Evolutionary conservation across 176 grass and related monocot species (phyloP), one percentile per base, ranked within the genome.

Genomic region (Typha latifolia): DNA sequence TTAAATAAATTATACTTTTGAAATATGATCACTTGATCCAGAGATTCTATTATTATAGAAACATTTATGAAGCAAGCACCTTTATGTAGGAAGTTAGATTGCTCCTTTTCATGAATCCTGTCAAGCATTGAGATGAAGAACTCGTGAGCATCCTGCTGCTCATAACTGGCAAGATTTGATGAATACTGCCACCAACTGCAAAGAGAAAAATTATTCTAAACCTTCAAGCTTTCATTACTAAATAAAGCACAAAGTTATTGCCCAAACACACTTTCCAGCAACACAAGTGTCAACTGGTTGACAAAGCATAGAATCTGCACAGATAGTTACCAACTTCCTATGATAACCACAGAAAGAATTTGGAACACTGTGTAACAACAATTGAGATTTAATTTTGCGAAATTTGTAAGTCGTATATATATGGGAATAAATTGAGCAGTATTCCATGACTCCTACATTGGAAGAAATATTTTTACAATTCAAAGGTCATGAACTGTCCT

Each of bases 111-210:
- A 76, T 76, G 73, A 29, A 76, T 67, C 51, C 50, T 31, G 51
- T 76, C 73, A 1, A 76, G 73, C 32, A 76, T 67, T 26, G 64
- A 67, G 20, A 76, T 76, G 51, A 76, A 76, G 52, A 76, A 76
- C 51, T 76, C 73, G 23, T 76, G 73, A 4, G 73, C 73, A 61
- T 76, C 73, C 50, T 76, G 73, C 32, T 76, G 73, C 51, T 76
- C 64, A 59, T 76, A 67, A 67, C 64, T 47, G 20, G 73, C 73
- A 59, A 76, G 73, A 13, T 76, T 67, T 26, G 63, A 76, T 48
- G 73, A 66, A 67, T 76, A 20, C 32, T 52, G 73, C 73, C 73
- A 76, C 73, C 73, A 76, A 61, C 73, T 76, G 62, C 37, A 22
- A 59, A 67, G 9, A 67, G 11, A 48, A 75, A 9, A 11, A 29